Percentiles rank a stretch among this genome's conserved stretches.
Evolutionary conservation across 139 green algal genomes (phyloP).

Genomic region (Chlorella vulgaris): DNA sequence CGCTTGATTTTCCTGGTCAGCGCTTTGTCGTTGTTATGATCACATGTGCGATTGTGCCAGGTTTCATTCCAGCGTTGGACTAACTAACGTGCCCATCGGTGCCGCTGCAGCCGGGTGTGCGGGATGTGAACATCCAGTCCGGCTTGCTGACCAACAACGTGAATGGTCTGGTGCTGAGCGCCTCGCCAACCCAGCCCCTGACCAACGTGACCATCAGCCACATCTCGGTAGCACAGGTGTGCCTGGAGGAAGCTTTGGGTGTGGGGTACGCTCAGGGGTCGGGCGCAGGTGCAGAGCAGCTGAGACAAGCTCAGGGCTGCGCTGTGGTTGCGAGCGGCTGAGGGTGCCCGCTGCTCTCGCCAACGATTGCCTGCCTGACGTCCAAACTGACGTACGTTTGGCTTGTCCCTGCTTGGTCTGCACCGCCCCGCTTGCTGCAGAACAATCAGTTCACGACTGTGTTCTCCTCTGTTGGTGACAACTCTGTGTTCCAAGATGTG

Average conservation of each 20-base stretch:
- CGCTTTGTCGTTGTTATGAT: background rate
- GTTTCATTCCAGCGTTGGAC: too few relatives aligned
- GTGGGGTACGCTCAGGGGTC: too few relatives aligned
- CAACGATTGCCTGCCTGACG: too few relatives aligned
- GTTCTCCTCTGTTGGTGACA: background rate
- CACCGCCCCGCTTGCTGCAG: background rate
- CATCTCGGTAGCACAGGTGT: constrained; percentile 8
- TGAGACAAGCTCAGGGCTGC: too few relatives aligned
- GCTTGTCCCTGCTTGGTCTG: background rate
- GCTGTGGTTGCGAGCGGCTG: too few relatives aligned
- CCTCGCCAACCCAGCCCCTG: background rate
- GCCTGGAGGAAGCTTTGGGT: background rate
- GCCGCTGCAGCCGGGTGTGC: constrained; percentile 8
- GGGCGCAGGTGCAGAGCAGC: too few relatives aligned
- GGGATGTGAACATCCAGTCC: background rate
- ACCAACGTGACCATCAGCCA: constrained; percentile 8
- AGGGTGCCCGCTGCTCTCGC: too few relatives aligned
- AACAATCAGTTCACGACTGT: constrained; percentile 3
- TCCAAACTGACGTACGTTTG: too few relatives aligned
- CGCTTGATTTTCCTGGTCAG: background rate
- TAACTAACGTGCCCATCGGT: background rate
- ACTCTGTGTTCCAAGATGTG: background rate
- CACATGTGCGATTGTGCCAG: background rate
- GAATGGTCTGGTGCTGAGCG: background rate
- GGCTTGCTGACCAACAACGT: background rate